phyloP scores from a whole-genome alignment of 1,284 basidiomycete genomes.

The Apiotrichum porosum region DNA sequence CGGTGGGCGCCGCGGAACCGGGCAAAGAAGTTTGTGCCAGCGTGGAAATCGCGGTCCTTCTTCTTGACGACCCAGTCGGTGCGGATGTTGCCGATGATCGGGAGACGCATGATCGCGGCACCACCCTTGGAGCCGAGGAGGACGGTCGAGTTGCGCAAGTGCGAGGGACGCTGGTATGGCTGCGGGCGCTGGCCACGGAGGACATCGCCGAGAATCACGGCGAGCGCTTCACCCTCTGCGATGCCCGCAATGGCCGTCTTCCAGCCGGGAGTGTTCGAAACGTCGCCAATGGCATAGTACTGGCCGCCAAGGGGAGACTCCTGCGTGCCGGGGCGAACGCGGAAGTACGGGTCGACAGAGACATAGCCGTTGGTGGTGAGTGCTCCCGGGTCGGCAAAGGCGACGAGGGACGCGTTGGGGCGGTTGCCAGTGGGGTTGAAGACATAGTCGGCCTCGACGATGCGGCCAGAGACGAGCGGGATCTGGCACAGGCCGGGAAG shows the following conservation, averaged over 20 bases:
- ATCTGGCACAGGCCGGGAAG: constrained; percentile 34
- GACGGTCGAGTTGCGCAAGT: constrained; percentile 19
- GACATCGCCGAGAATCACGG: constrained; percentile 32
- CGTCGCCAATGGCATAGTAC: constrained; percentile 47
- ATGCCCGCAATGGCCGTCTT: constrained; percentile 34
- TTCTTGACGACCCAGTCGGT: constrained; percentile 24
- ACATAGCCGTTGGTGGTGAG: constrained; percentile 34
- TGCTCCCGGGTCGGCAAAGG: constrained; percentile 33
- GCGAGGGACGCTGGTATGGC: constrained; percentile 19
- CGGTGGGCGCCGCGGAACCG: constrained; percentile 25
- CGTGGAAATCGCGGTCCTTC: constrained; percentile 30
- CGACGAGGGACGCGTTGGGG: constrained; percentile 44
- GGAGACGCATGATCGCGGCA: constrained; percentile 28
- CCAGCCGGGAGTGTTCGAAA: constrained; percentile 35
- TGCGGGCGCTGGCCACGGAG: constrained; percentile 25
- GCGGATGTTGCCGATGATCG: constrained; percentile 24
- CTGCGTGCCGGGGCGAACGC: constrained; percentile 5
- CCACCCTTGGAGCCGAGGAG: constrained; percentile 33
- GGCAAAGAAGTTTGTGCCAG: constrained; percentile 26
- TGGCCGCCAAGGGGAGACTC: constrained; percentile 23
- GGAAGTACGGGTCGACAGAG: constrained; percentile 40
- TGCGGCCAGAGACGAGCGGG: constrained; percentile 33
- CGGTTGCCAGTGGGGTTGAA: constrained; percentile 49
- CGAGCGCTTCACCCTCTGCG: constrained; percentile 17
- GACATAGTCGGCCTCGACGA: constrained; percentile 48